phyloP scores from a whole-genome alignment of 2,329 filamentous ascomycete genomes.

The Paraconiothyrium sp. region DNA sequence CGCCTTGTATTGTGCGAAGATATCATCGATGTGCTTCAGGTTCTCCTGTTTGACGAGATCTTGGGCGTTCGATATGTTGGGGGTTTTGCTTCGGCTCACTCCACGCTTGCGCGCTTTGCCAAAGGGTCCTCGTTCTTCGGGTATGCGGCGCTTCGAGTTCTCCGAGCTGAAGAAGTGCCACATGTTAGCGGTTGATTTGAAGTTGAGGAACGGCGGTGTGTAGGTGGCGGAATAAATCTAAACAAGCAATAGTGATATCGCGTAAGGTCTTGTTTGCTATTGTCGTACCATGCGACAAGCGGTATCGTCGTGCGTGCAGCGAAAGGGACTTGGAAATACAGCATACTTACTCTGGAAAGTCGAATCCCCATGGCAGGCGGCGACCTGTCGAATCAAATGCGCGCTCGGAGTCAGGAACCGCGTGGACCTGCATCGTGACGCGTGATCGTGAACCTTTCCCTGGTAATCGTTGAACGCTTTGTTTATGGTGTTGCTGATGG shows the following conservation, averaged over 20 bases:
- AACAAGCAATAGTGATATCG: background rate
- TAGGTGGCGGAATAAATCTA: background rate
- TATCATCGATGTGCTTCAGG: constrained; percentile 56
- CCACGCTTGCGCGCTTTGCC: constrained; percentile 61
- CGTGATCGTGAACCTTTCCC: background rate
- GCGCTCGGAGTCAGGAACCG: constrained; percentile 70
- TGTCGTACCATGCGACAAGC: constrained; percentile 1
- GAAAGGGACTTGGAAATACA: constrained; percentile 7
- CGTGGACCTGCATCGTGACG: constrained; percentile 70
- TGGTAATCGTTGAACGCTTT: constrained; percentile 22
- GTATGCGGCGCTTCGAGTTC: constrained; percentile 61
- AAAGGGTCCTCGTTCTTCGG: constrained; percentile 70
- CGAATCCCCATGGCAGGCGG: constrained; percentile 70
- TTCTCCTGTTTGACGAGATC: constrained; percentile 60
- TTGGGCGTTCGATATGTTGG: constrained; percentile 67
- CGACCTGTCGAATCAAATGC: constrained; percentile 68
- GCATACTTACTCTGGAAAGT: constrained; percentile 66
- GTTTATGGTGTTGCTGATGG: constrained; percentile 38
- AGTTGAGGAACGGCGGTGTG: background rate
- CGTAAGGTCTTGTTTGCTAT: background rate
- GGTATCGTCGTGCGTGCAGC: background rate
- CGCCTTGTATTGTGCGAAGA: constrained; percentile 52
- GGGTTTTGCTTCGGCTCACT: constrained; percentile 63
- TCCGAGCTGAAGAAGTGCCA: constrained; percentile 37
- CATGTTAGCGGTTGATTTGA: constrained; percentile 26